phyloP scores from a whole-genome alignment of 2,329 filamentous ascomycete species.

The Fusarium foetens region DNA sequence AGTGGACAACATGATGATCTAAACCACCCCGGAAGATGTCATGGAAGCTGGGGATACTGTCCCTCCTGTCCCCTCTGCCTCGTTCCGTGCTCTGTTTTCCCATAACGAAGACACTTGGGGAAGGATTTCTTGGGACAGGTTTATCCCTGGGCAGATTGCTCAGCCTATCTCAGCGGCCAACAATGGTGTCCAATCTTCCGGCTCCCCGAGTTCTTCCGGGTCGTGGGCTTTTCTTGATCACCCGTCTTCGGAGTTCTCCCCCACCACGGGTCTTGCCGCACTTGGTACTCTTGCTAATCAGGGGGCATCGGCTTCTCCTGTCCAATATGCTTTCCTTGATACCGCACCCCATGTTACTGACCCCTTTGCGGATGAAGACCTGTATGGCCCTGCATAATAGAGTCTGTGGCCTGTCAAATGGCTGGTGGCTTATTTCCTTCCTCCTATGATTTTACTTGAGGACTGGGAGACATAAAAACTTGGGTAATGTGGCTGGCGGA shows the following conservation, averaged over 20 bases:
- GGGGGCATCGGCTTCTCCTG: no score
- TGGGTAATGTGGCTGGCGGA: no score
- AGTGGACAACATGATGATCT: no score
- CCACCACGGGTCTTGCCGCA: no score
- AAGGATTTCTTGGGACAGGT: rapidly evolving
- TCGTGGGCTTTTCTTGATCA: not conserved
- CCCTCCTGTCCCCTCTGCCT: rapidly evolving
- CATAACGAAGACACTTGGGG: rapidly evolving
- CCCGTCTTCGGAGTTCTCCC: not conserved
- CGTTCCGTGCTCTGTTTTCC: rapidly evolving
- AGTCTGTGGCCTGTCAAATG: not conserved
- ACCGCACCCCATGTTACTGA: rapidly evolving
- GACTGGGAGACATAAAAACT: rapidly evolving
- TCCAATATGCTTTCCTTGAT: not conserved
- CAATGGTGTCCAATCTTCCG: not conserved
- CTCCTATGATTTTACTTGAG: not conserved
- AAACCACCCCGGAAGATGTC: not conserved
- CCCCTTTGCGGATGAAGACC: rapidly evolving
- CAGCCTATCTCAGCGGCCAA: not conserved
- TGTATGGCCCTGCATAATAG: no score
- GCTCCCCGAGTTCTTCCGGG: not conserved
- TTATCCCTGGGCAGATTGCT: not conserved
- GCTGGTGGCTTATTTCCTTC: rapidly evolving
- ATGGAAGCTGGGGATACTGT: not conserved
- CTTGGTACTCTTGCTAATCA: not conserved